Base-by-base conservation (phyloP, 495 filamentous ascomycete species). In the Achaetomiella virescens region DNA sequence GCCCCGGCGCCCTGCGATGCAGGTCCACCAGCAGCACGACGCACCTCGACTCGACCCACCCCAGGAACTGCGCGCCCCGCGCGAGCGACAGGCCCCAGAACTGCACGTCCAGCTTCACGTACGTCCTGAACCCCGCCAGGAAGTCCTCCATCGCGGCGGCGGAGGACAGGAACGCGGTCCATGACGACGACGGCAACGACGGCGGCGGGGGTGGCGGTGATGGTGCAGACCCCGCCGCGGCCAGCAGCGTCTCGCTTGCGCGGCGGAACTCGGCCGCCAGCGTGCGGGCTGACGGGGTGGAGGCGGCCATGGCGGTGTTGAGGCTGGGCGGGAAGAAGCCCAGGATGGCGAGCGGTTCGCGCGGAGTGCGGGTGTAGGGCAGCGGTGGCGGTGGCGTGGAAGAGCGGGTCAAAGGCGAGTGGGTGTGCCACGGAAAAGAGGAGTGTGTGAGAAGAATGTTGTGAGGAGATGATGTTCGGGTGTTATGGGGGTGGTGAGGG, bases 381-480 rank as follows among this genome's bases (percentile, higher is more conserved):
- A 77, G 11, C 50, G 54, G 8, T 49, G 53, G 20, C 58, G 63
- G 59, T 78, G n/a, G n/a, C n/a, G n/a, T n/a, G 66, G 62, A 81
- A 78, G 48, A 71, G 66, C 1, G 77, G 77, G 57, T 85, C 82
- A 49, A 74, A 81, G 12, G 73, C 74, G 14, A 76, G 1, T 77
- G 61, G 14, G 61, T 67, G 25, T 63, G 55, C 75, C 77, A 85
- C 52, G 81, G 64, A 57, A 84, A 83, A 20, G 56, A 41, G 7
- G 81, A 70, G 60, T 84, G 60, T 84, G 74, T n/a, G 66, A 36
- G 63, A 82, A 84, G 68, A 85, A 85, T 15, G 75, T 70, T 9
- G 60, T 58, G 6, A 83, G 40, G 10, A 83, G 61, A 38, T n/a
- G n/a, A n/a, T 75, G 71, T 14, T 72, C 62, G 14, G 73, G 66